Conservation (phyloP, 2,329 filamentous ascomycete species). For the Calonectria pseudoturangicola region DNA sequence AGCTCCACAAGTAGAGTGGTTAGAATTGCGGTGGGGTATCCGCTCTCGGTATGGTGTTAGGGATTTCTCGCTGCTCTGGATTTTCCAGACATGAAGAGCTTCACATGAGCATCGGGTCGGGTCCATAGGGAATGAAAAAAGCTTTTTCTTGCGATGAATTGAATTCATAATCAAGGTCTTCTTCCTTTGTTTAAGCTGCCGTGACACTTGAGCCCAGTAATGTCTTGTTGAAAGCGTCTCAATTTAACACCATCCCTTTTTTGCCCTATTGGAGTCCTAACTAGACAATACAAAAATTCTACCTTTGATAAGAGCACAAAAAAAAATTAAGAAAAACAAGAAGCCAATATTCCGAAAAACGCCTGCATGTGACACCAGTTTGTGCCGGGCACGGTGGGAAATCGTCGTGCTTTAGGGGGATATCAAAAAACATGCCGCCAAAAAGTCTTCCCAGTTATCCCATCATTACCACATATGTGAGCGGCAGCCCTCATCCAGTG, state of each 20-base stretch:
- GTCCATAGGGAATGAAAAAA: constrained; percentile 62
- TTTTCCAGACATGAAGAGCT: constrained; percentile 61
- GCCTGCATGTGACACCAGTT: constrained; percentile 38
- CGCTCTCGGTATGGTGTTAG: constrained; percentile 62
- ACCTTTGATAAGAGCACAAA: not conserved
- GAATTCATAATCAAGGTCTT: constrained; percentile 56
- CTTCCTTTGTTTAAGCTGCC: constrained; percentile 36
- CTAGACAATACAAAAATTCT: constrained; percentile 35
- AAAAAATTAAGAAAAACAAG: constrained; percentile 32
- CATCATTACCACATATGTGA: constrained; percentile 49
- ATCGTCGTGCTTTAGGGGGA: constrained; percentile 41
- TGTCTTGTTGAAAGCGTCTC: constrained; percentile 31
- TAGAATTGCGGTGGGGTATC: constrained; percentile 48
- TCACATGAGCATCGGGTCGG: constrained; percentile 62
- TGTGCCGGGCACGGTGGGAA: constrained; percentile 36
- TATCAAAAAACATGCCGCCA: constrained; percentile 46
- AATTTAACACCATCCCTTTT: constrained; percentile 32
- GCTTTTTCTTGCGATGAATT: constrained; percentile 58
- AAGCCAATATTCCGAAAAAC: constrained; percentile 25
- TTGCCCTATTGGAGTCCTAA: constrained; percentile 24
- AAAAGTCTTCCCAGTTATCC: constrained; percentile 39
- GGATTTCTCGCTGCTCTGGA: constrained; percentile 61
- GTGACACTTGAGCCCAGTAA: constrained; percentile 42
- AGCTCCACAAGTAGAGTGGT: constrained; percentile 93
- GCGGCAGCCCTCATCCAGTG: constrained; percentile 41